These are phyloP conservation scores for Paxillus involutus DNA, from an alignment of 768 basidiomycete species.

Conservation along the genomic window DNA sequence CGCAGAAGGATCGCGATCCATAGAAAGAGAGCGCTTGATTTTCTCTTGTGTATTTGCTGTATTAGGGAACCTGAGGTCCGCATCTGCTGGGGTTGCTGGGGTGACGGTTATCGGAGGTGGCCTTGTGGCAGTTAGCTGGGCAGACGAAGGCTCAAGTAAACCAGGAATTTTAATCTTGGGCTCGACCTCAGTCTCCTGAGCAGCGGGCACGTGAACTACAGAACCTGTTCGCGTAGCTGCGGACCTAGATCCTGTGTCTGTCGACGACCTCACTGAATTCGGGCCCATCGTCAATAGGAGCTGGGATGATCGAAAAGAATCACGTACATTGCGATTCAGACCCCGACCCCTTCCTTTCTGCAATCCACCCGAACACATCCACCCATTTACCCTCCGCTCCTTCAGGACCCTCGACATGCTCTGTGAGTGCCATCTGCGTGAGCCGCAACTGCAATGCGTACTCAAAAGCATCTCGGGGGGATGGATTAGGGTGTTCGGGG, in stretches of 20 bases:
- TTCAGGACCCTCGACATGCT: slow-evolving; percentile 84
- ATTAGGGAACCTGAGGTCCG: slow-evolving; percentile 18
- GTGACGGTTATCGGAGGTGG: slow-evolving; percentile 54
- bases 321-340: slow-evolving; percentile 28
- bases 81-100: slow-evolving; percentile 56
- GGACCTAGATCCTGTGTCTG: slow-evolving; percentile 29
- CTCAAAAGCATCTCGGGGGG: slow-evolving; percentile 65
- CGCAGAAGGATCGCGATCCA: slow-evolving; percentile 47
- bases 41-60: slow-evolving; percentile 19
- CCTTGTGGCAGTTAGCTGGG: not conserved
- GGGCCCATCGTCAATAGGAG: not conserved
- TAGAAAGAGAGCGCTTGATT: slow-evolving; percentile 28
- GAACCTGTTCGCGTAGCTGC: slow-evolving; percentile 20
- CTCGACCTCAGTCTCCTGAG: slow-evolving; percentile 12
- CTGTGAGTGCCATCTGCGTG: slow-evolving; percentile 78
- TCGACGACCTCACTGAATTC: slow-evolving; percentile 28
- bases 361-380: slow-evolving; percentile 85
- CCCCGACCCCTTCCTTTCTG: slow-evolving; percentile 48
- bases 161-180: slow-evolving; percentile 2
- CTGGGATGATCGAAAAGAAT: not conserved
- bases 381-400: slow-evolving; percentile 79
- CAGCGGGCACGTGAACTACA: slow-evolving; percentile 11
- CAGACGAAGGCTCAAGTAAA: slow-evolving; percentile 2
- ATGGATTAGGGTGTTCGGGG: slow-evolving; percentile 49
- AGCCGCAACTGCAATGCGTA: slow-evolving; percentile 82